phyloP scores from a whole-genome alignment of 306 rosid species.

The Corylus avellana region DNA sequence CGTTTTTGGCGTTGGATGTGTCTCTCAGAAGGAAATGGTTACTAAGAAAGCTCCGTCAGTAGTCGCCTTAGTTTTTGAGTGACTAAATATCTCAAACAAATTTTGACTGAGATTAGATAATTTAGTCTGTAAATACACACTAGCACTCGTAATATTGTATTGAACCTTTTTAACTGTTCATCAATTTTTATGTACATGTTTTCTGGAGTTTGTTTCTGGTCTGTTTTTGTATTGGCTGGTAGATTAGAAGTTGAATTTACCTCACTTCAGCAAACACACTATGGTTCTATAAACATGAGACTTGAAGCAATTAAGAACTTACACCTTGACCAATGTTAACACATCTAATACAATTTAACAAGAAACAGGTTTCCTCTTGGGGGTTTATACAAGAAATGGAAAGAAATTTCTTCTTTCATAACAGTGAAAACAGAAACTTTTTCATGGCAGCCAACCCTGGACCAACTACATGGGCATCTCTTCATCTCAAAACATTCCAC shows the following conservation, averaged over 20 bases:
- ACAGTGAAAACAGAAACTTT: slow-evolving; percentile 26
- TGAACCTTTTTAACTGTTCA: too few relatives aligned
- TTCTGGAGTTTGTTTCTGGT: too few relatives aligned
- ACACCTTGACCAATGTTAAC: neutral
- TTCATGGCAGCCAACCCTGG: slow-evolving; percentile 18
- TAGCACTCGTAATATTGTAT: too few relatives aligned
- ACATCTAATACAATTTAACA: neutral
- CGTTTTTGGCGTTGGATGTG: slow-evolving; percentile 59
- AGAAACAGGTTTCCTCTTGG: slow-evolving; percentile 25
- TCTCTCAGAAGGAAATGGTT: slow-evolving; percentile 72
- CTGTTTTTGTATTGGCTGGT: too few relatives aligned
- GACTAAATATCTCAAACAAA: neutral
- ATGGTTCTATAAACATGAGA: too few relatives aligned
- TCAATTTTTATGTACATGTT: too few relatives aligned
- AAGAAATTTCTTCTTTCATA: neutral
- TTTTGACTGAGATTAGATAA: neutral
- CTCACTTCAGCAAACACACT: too few relatives aligned
- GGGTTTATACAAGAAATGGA: slow-evolving; percentile 11
- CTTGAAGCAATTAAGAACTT: neutral
- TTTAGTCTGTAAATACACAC: neutral
- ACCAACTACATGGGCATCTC: slow-evolving; percentile 17
- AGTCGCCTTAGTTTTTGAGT: neutral
- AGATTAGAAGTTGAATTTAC: too few relatives aligned
- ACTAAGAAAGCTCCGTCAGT: slow-evolving; percentile 61
- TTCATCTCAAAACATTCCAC: slow-evolving; percentile 23